A percentile compares a stretch with the other conserved stretches of the same genome.
phyloP scores from a whole-genome alignment of 257 asterid genomes.

The Mentha longifolia region DNA sequence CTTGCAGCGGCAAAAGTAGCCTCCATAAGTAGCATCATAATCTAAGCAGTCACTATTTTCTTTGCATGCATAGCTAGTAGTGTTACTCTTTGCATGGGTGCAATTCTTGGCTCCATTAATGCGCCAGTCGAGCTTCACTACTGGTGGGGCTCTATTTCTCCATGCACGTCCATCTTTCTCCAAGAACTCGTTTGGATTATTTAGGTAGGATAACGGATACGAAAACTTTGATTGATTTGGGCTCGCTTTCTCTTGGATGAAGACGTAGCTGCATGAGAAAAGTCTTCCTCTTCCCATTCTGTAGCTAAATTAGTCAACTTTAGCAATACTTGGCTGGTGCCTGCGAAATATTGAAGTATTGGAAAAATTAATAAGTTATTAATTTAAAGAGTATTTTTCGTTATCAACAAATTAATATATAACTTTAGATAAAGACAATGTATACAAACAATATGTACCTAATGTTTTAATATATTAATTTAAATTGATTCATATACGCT shows the following conservation, averaged over 20 bases:
- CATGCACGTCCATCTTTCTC: background rate
- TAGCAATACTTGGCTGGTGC: background rate
- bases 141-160: background rate
- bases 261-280: background rate
- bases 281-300: background rate
- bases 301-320: background rate
- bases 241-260: background rate
- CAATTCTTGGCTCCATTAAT: background rate
- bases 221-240: background rate
- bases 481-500: too few species aligned
- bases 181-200: background rate
- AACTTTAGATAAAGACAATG: too few species aligned
- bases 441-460: too few species aligned
- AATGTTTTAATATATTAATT: too few species aligned
- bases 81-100: background rate
- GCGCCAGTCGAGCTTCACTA: conserved; percentile 1
- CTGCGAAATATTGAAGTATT: background rate
- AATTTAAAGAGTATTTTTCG: too few species aligned
- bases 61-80: background rate
- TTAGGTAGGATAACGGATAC: background rate
- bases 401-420: too few species aligned
- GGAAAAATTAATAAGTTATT: too few species aligned
- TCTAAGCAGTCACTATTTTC: background rate
- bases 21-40: background rate
- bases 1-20: conserved; percentile 4